Percentiles rank a stretch among this genome's conserved stretches.
Evolutionary conservation across 2,329 filamentous ascomycete species (phyloP).

Genomic region (Talaromyces funiculosus): DNA sequence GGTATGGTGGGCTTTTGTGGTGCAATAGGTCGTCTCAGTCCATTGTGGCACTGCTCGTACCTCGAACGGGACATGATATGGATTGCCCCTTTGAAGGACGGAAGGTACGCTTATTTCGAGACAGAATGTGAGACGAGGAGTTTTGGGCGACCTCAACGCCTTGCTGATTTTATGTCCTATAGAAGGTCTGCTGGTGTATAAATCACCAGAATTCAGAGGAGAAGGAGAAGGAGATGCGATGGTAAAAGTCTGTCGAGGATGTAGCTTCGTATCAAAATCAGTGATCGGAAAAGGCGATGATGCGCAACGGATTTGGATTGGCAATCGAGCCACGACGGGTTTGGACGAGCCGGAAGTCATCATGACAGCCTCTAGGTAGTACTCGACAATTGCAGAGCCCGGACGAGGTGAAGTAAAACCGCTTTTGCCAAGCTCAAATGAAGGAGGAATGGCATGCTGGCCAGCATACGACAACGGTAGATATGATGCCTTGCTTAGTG

Average conservation of each 20-base stretch:
- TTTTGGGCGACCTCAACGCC: background rate
- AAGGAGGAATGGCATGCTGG: background rate
- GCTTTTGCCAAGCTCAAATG: background rate
- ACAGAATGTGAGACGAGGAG: background rate
- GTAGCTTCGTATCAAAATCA: background rate
- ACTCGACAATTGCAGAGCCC: background rate
- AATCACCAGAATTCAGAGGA: background rate
- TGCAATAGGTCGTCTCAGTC: background rate
- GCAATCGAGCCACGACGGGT: background rate
- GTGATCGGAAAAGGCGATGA: background rate
- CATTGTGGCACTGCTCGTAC: background rate
- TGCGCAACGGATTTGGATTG: background rate
- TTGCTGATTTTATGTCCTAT: background rate
- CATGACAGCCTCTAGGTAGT: background rate
- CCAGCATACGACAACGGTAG: background rate
- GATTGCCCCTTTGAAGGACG: background rate
- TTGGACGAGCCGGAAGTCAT: background rate
- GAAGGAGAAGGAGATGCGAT: background rate
- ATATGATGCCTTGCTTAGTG: background rate
- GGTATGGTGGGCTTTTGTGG: background rate
- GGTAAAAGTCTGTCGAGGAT: background rate
- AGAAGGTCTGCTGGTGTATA: background rate
- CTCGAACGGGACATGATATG: background rate
- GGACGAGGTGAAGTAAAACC: background rate
- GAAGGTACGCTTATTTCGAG: background rate